Base-by-base conservation (phyloP, 2,329 filamentous ascomycete species). In the Parascedosporium putredinis region DNA sequence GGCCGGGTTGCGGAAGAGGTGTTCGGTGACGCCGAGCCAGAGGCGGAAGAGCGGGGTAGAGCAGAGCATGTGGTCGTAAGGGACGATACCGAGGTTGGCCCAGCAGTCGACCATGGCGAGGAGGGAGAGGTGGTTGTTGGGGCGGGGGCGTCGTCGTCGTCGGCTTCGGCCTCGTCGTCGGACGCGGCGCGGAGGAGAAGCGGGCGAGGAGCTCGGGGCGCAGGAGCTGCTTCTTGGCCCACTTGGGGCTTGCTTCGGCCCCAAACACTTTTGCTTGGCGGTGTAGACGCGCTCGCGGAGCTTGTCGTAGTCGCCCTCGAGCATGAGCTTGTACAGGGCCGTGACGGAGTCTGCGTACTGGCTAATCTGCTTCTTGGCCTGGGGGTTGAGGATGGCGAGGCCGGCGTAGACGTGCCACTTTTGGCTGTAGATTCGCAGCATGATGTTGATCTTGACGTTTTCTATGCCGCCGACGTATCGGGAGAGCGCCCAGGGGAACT, bases 321-420 rank as follows among this genome's bases (percentile, higher is more conserved):
- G 80, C 90, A 98, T 97, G 50, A 98, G 76, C 69, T 96, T 97
- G 74, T 89, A 98, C 18, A 98, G 74, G 59, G 94, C 89, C 0
- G 93, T 97, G 18, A 95, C 91, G 40, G 84, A 90, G 59, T 85
- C 76, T 8, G 93, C 91, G 65, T 97, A 98, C 71, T 97, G 90
- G 50, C 85, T 79, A 60, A 98, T 97, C 68, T 98, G 93, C 65
- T 85, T 78, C 64, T 86, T 86, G 3, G 93, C 93, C 52, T 89
- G 85, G 0, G 93, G 93, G 64, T 98, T 98, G 52, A 98, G 78
- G 61, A 98, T 98, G 9, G 94, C 93, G 7, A 98, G 83, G 0
- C 93, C 93, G 18, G 93, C 93, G 66, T 98, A 98, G 51, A 98
- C 93, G 71, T 98, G 94, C 94, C 94, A 98, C 67, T 97, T 98